Evolutionary conservation across 768 basidiomycete species (phyloP), one percentile per base, ranked within the genome.

Genomic region (Tylopilus cervinicoccineus): DNA sequence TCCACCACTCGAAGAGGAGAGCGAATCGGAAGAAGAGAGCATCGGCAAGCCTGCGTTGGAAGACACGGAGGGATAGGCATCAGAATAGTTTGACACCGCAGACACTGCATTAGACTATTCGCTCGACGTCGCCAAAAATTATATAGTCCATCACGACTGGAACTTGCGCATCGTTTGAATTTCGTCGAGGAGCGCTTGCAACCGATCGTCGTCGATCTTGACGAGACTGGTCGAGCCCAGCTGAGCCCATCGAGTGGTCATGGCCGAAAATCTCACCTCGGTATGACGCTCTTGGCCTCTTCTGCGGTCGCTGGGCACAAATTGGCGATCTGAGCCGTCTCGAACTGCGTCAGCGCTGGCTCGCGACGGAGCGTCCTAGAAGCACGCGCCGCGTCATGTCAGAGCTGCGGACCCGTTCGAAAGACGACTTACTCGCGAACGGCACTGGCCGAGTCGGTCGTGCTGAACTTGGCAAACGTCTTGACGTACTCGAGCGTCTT

Each of bases 401-500:
- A 34, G 33, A n/a, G n/a, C n/a, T n/a, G n/a, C 11, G 32, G 32
- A n/a, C 19, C 3, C 19, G 34, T 27, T 27, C 26, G 9, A 8
- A n/a, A 27, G 5, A n/a, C 27, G 31, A n/a, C 86, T 46, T 57
- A 92, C 91, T 86, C 85, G 80, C 92, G 87, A 47, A 93, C 91
- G 34, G 88, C 86, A 57, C 83, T 81, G 6, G 88, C 88, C 39
- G 84, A 85, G 61, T 88, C 90, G 19, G 84, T 86, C 37, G 85
- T 89, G 58, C 83, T 88, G 70, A 93, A 94, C 70, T 93, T 89
- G 12, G 90, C 80, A 63, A 95, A 94, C 8, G 84, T 88, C 66
- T 88, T 87, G 54, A 94, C 92, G 61, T 94, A 94, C 58, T 93
- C 90, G 34, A 89, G 72, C 1, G 93, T 93, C 66, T 94, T 94